Conservation (phyloP, 1,284 basidiomycete genomes). For the Ganoderma sinense region DNA sequence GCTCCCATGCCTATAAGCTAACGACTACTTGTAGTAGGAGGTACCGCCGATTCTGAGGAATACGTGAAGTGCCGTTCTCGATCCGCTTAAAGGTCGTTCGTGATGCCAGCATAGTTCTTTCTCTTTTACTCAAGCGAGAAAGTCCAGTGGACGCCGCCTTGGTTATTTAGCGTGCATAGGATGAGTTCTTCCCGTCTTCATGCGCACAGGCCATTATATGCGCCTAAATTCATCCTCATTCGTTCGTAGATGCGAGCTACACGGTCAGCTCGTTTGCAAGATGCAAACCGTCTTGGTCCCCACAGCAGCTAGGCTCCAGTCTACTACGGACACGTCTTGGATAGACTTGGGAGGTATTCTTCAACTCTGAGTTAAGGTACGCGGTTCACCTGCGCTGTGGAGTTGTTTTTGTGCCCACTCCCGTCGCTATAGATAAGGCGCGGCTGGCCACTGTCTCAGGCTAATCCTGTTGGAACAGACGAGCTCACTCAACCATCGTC, state of each 20-base stretch:
- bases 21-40: too few species aligned
- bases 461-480: conserved; percentile 35
- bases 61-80: neutral
- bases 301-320: conserved; percentile 2
- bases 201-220: too few species aligned
- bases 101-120: neutral
- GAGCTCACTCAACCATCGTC: conserved; percentile 39
- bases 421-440: conserved; percentile 10
- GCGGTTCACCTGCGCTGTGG: neutral
- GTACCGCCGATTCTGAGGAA: too few species aligned
- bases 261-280: conserved; percentile 13
- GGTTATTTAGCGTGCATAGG: too few species aligned
- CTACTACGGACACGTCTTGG: conserved; percentile 11
- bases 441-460: neutral
- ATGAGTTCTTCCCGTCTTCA: too few species aligned
- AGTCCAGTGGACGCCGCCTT: too few species aligned
- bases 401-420: neutral
- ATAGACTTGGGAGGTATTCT: conserved; percentile 12
- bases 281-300: conserved; percentile 12
- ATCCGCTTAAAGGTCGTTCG: neutral
- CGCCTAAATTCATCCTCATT: neutral
- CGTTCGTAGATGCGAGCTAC: conserved; percentile 1
- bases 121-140: too few species aligned
- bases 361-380: too few species aligned
- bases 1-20: too few species aligned